phyloP scores from a whole-genome alignment of 1,284 basidiomycete genomes.

The Cryptococcus sp. region DNA sequence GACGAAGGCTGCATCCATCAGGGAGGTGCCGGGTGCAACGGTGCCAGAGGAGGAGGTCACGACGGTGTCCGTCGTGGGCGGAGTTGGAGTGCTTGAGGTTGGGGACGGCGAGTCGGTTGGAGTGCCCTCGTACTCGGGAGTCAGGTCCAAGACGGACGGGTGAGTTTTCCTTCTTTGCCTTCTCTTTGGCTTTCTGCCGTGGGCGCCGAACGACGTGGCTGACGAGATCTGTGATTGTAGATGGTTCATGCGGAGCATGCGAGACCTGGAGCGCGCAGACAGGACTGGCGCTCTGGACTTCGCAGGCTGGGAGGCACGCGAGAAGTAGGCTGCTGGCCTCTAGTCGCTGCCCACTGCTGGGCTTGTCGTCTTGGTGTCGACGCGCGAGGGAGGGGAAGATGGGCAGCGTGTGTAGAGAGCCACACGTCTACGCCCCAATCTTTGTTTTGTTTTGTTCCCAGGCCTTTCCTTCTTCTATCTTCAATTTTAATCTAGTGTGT shows the following conservation, averaged over 20 bases:
- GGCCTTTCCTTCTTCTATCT: too few relatives aligned
- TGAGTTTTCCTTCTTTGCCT: slow-evolving; percentile 15
- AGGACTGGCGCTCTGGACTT: slow-evolving; percentile 10
- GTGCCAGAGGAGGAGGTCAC: neutral
- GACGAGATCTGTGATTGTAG: slow-evolving; percentile 4
- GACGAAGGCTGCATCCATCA: slow-evolving; percentile 7
- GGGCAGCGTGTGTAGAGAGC: too few relatives aligned
- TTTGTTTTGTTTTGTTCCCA: too few relatives aligned
- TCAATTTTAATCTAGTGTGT: too few relatives aligned
- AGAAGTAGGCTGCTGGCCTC: slow-evolving; percentile 5
- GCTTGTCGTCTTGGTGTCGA: too few relatives aligned
- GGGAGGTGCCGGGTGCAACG: neutral
- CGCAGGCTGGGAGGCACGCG: slow-evolving; percentile 10
- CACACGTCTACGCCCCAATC: too few relatives aligned
- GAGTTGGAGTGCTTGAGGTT: too few relatives aligned
- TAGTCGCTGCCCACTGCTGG: too few relatives aligned
- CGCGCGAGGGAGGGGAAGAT: too few relatives aligned
- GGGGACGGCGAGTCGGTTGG: slow-evolving; percentile 19
- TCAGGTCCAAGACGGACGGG: slow-evolving; percentile 41
- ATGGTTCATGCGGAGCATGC: slow-evolving; percentile 39
- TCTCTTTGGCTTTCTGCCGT: neutral
- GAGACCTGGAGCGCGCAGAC: slow-evolving; percentile 29
- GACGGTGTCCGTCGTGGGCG: slow-evolving; percentile 19
- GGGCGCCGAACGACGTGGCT: neutral
- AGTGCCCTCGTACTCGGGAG: slow-evolving; percentile 31